phyloP scores from a whole-genome alignment of 257 asterid genomes.

The Ophiorrhiza pumila region DNA sequence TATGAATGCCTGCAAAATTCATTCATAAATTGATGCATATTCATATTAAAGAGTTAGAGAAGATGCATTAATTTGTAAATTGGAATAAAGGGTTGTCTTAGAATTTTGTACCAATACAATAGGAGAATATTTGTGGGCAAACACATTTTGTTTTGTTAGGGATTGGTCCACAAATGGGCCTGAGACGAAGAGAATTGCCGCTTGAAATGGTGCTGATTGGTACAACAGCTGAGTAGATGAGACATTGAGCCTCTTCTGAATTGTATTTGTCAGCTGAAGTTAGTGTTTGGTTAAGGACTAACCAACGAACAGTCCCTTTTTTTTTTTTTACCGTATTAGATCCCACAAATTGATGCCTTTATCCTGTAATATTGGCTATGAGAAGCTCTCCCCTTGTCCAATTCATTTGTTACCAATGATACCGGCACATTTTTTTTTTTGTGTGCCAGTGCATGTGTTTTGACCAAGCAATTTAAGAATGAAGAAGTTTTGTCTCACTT shows the following conservation, averaged over 20 bases:
- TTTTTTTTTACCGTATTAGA: neutral
- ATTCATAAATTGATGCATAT: neutral
- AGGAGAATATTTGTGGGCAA: slow-evolving; percentile 65
- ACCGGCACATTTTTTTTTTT: neutral
- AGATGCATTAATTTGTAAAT: neutral
- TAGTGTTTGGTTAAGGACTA: slow-evolving; percentile 15
- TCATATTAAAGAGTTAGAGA: no score
- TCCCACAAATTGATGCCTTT: neutral
- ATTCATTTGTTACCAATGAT: neutral
- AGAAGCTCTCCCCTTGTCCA: neutral
- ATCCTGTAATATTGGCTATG: no score
- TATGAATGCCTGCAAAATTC: slow-evolving; percentile 59
- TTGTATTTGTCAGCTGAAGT: slow-evolving; percentile 82
- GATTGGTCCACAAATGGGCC: slow-evolving; percentile 76
- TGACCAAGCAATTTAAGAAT: no score
- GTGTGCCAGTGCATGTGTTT: no score
- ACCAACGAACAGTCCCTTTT: neutral
- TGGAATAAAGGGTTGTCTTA: neutral
- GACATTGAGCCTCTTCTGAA: slow-evolving; percentile 77
- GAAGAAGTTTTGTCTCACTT: neutral
- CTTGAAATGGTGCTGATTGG: slow-evolving; percentile 92
- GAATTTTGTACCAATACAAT: slow-evolving; percentile 47
- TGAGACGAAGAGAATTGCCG: slow-evolving; percentile 63
- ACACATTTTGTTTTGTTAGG: slow-evolving; percentile 70
- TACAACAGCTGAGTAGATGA: slow-evolving; percentile 79